phyloP scores from a whole-genome alignment of 192 early-diverging fungal genomes.

The Coemansia sp. region DNA sequence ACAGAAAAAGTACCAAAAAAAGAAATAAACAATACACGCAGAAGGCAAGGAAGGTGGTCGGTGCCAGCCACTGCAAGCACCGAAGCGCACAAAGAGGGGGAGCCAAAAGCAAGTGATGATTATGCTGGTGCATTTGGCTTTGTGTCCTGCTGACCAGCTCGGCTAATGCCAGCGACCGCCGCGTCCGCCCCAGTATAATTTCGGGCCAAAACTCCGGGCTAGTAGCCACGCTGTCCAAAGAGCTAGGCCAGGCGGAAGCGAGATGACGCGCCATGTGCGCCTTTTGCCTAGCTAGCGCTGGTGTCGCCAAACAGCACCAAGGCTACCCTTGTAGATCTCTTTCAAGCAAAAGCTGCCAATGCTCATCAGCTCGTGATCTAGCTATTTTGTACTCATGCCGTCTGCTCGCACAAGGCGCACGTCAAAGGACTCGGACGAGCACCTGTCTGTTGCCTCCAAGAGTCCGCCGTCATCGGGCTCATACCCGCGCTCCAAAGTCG shows the following conservation, averaged over 20 bases:
- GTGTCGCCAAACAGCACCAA: not conserved
- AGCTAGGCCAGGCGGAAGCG: not conserved
- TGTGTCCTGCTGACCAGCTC: not conserved
- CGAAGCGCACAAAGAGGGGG: not conserved
- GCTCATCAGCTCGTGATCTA: not conserved
- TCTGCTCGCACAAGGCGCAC: not conserved
- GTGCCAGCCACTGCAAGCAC: not conserved
- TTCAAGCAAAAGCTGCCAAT: not conserved
- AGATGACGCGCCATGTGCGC: conserved; percentile 2
- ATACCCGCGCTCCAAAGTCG: not conserved
- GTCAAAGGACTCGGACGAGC: conserved; percentile 1
- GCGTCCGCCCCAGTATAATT: not conserved
- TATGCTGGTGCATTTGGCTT: not conserved
- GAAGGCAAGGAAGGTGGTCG: not conserved
- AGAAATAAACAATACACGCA: conserved; percentile 1
- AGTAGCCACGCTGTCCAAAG: not conserved
- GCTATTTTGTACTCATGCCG: not conserved
- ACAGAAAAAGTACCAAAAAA: not conserved
- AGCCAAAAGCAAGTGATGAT: not conserved
- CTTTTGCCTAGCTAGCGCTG: too few relatives aligned
- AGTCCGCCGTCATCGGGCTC: conserved; percentile 4
- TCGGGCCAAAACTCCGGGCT: not conserved
- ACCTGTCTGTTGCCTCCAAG: conserved; percentile 5
- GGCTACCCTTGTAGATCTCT: not conserved
- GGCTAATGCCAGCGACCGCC: not conserved